Percentiles rank a stretch among this genome's conserved stretches.
These are phyloP conservation scores for Euphorbia schlechtendalii DNA, from an alignment of 441 rosid species.

Conservation along the genomic window DNA sequence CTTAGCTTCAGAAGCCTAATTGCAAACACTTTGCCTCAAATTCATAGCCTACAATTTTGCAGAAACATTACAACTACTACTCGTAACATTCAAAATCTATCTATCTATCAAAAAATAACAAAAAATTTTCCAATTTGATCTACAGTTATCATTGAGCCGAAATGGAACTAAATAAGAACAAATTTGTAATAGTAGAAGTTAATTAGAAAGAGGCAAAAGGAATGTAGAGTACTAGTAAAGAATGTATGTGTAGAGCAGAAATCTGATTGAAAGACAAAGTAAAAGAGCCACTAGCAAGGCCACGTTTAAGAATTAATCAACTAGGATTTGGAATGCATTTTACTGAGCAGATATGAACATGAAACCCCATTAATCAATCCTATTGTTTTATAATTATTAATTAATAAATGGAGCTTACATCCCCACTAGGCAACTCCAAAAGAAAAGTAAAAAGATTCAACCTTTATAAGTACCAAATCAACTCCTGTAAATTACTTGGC, in stretches of 20 bases:
- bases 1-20: conserved; percentile 16
- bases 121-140: conserved; percentile 36
- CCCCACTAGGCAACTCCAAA: too few relatives aligned
- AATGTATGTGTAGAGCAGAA: conserved; percentile 52
- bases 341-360: conserved; percentile 48
- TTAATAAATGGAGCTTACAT: too few relatives aligned
- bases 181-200: background rate
- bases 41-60: conserved; percentile 18
- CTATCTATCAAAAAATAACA: conserved; percentile 12
- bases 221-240: conserved; percentile 28
- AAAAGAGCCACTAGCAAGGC: conserved; percentile 17
- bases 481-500: conserved; percentile 27
- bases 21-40: conserved; percentile 17
- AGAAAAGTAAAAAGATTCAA: conserved; percentile 12
- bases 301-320: conserved; percentile 30
- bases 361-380: conserved; percentile 29
- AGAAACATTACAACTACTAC: background rate
- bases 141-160: conserved; percentile 18
- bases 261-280: conserved; percentile 36
- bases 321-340: conserved; percentile 57
- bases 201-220: conserved; percentile 11
- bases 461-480: conserved; percentile 17
- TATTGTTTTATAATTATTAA: background rate
- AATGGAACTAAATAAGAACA: too few relatives aligned
- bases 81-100: conserved; percentile 3